phyloP scores from a whole-genome alignment of 2,329 filamentous ascomycete species.

The Cladosporium phlei region DNA sequence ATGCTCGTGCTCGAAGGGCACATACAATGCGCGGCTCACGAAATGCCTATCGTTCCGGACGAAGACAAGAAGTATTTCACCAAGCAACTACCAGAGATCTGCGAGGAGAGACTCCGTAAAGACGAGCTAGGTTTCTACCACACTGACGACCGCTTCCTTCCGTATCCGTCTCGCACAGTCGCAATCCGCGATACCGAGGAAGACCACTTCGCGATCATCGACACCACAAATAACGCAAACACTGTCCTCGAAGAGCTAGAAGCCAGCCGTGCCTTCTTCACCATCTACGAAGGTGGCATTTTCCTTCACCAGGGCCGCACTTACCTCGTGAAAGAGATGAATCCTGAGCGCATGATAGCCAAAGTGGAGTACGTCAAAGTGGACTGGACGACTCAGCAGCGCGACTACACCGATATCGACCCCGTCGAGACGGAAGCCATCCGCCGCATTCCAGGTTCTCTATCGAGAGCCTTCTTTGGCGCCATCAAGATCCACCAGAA shows the following conservation, averaged over 20 bases:
- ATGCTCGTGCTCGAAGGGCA: constrained; percentile 90
- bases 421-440: constrained; percentile 88
- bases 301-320: constrained; percentile 94
- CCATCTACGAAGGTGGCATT: constrained; percentile 93
- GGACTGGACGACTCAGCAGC: constrained; percentile 89
- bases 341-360: constrained; percentile 73
- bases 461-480: constrained; percentile 75
- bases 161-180: constrained; percentile 75
- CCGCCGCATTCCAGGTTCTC: constrained; percentile 60
- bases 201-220: constrained; percentile 89
- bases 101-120: constrained; percentile 65
- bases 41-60: constrained; percentile 81
- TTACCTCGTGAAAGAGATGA: constrained; percentile 87
- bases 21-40: constrained; percentile 88
- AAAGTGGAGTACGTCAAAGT: constrained; percentile 85
- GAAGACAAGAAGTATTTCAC: constrained; percentile 79
- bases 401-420: constrained; percentile 91
- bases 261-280: constrained; percentile 89
- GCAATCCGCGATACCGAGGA: constrained; percentile 86
- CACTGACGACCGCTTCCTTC: constrained; percentile 81
- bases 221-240: constrained; percentile 78
- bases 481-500: constrained; percentile 79
- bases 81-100: constrained; percentile 64
- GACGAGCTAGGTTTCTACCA: constrained; percentile 83
- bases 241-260: constrained; percentile 92